Base-by-base conservation (phyloP, 495 filamentous ascomycete species). In the Antarctomyces pellizariae region DNA sequence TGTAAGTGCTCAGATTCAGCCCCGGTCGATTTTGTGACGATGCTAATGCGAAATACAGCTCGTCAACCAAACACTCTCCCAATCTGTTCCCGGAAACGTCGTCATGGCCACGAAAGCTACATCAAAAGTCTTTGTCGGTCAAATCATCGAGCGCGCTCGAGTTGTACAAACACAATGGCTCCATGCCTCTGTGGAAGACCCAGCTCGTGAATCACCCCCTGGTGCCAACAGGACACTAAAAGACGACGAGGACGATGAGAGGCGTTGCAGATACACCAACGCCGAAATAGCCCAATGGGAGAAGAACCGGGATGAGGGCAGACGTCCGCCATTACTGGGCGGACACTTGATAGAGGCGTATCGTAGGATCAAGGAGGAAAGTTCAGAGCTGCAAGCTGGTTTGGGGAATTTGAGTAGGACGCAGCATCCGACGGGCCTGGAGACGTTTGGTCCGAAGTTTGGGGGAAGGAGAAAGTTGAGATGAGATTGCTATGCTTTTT, bases 61-160 rank as follows among this genome's bases (percentile, higher is more conserved):
- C 35, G 66, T 78, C 44, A 92, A 91, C 38, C 76, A 82, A 36
- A 80, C 78, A 21, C 68, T 89, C 7, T 80, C 75, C 1, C 82
- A 91, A 46, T 86, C 77, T 11, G 78, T 83, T 2, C 72, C 78
- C 3, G 58, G 64, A 8, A 70, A 62, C 26, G 72, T 90, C 15
- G 68, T 84, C 20, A 71, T 71, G 12, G 75, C 71, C 13, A 71
- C 90, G 38, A 75, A 73, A 26, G 67, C 72, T 2, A 77, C 75
- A 29, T 70, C 73, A 17, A 92, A 92, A 46, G 60, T 80, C 32
- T 90, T 76, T 45, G 63, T 77, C 5, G 79, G 80, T 25, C 69
- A 80, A 27, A 59, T 92, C 28, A 69, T 90, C 27, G 78, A 90
- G 45, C 60, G 63, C 28, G 79, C 82, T 1, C 59, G 75, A 16